A percentile compares a stretch with the other conserved stretches of the same genome.
These are phyloP conservation scores for Tylopilus subfusipes DNA, from an alignment of 768 basidiomycete genomes.

Conservation along the genomic window DNA sequence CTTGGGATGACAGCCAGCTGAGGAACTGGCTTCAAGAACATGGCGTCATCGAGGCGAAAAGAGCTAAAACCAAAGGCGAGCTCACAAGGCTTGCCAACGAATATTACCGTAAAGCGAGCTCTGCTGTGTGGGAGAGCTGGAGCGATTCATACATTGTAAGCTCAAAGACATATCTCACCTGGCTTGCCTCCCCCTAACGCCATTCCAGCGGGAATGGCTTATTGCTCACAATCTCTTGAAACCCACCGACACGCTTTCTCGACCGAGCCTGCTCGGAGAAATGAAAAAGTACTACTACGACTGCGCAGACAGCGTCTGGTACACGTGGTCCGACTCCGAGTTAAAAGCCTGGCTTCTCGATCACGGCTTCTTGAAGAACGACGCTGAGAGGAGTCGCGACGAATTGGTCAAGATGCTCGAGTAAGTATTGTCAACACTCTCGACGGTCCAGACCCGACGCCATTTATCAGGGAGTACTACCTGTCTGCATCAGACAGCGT, in stretches of 20 bases:
- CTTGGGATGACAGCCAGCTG: conserved; percentile 81
- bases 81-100: conserved; percentile 65
- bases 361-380: conserved; percentile 67
- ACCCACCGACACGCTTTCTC: conserved; percentile 47
- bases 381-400: conserved; percentile 63
- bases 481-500: conserved; percentile 53
- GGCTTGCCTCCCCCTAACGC: background rate
- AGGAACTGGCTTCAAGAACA: conserved; percentile 71
- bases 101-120: conserved; percentile 57
- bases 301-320: conserved; percentile 50
- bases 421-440: conserved; percentile 35
- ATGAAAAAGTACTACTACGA: conserved; percentile 83
- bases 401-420: conserved; percentile 73
- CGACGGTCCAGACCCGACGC: background rate
- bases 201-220: conserved; percentile 74
- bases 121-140: conserved; percentile 83
- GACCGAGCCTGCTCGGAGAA: conserved; percentile 54
- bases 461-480: conserved; percentile 59
- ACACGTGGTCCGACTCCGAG: conserved; percentile 75
- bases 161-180: background rate
- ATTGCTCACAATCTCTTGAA: conserved; percentile 71
- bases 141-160: conserved; percentile 77
- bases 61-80: conserved; percentile 54
- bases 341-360: conserved; percentile 77
- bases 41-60: conserved; percentile 64